Evolutionary conservation across 495 filamentous ascomycete species (phyloP).

Genomic region (Tuber indicum): DNA sequence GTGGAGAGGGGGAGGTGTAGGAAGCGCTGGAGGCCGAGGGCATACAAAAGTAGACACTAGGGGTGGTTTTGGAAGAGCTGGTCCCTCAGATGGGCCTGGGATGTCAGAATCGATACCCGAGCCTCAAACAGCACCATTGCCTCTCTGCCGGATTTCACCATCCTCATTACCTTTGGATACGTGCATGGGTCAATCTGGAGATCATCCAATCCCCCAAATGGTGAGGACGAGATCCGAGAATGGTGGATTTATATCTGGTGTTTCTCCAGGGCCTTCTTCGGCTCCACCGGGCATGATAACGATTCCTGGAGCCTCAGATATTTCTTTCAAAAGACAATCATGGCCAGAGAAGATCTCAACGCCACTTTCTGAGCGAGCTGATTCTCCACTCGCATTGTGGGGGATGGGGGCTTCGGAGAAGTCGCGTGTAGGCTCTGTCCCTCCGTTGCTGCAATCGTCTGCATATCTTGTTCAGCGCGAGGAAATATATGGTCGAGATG

Average conservation of each 20-base stretch:
- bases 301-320: slow-evolving; percentile 33
- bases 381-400: slow-evolving; percentile 28
- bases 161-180: slow-evolving; percentile 20
- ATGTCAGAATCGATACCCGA: slow-evolving; percentile 38
- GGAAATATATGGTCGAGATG: slow-evolving; percentile 31
- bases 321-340: slow-evolving; percentile 22
- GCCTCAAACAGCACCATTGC: slow-evolving; percentile 40
- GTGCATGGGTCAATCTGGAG: slow-evolving; percentile 17
- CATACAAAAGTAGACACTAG: slow-evolving; percentile 30
- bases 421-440: slow-evolving; percentile 11
- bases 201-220: slow-evolving; percentile 38
- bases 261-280: slow-evolving; percentile 40
- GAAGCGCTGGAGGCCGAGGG: slow-evolving; percentile 29
- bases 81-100: slow-evolving; percentile 36
- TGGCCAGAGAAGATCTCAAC: slow-evolving; percentile 31
- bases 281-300: slow-evolving; percentile 41
- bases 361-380: slow-evolving; percentile 15
- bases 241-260: slow-evolving; percentile 38
- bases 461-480: slow-evolving; percentile 32
- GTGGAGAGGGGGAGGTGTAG: slow-evolving; percentile 29
- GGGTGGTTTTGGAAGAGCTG: slow-evolving; percentile 36
- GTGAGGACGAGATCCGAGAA: slow-evolving; percentile 40
- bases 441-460: slow-evolving; percentile 23
- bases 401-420: slow-evolving; percentile 16
- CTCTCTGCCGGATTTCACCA: slow-evolving; percentile 36